A percentile compares a stretch with the other conserved stretches of the same genome.
phyloP scores from a whole-genome alignment of 176 grass and related monocot genomes.

The Microstegium vimineum region DNA sequence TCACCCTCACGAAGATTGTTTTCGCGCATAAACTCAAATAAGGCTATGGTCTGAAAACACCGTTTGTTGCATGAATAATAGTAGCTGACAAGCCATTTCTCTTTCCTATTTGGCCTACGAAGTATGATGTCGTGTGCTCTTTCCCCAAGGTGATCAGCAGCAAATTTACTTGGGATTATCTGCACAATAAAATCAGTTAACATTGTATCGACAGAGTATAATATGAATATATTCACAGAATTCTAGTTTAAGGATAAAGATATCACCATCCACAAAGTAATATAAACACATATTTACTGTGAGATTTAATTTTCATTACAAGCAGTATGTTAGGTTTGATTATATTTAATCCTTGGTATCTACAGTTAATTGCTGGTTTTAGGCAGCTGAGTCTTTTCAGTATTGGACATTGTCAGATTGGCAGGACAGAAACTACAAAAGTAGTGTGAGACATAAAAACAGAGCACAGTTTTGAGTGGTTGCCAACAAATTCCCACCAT shows the following conservation, averaged over 20 bases:
- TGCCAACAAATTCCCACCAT: not conserved
- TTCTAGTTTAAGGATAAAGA: not conserved
- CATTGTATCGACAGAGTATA: not conserved
- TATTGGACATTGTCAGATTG: not conserved
- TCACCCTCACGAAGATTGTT: constrained; percentile 19
- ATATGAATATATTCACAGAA: not conserved
- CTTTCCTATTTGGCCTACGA: not conserved
- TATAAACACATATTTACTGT: not conserved
- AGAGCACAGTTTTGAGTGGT: not conserved
- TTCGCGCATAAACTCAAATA: constrained; percentile 6
- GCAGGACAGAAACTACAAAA: not conserved
- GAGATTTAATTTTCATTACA: not conserved
- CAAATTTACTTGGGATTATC: constrained; percentile 28
- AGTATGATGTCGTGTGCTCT: not conserved
- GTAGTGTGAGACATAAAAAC: not conserved
- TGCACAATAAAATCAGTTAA: not conserved
- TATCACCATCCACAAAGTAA: not conserved
- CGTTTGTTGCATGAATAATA: not conserved
- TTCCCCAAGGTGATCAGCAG: constrained; percentile 12
- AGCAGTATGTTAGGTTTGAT: not conserved
- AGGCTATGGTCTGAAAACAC: not conserved
- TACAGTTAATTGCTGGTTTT: not conserved
- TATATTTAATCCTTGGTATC: not conserved
- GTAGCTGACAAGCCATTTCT: constrained; percentile 14
- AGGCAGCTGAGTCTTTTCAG: not conserved